These are phyloP conservation scores for Vitis labrusca DNA, from an alignment of 164 flowering plant genomes.

Conservation along the genomic window DNA sequence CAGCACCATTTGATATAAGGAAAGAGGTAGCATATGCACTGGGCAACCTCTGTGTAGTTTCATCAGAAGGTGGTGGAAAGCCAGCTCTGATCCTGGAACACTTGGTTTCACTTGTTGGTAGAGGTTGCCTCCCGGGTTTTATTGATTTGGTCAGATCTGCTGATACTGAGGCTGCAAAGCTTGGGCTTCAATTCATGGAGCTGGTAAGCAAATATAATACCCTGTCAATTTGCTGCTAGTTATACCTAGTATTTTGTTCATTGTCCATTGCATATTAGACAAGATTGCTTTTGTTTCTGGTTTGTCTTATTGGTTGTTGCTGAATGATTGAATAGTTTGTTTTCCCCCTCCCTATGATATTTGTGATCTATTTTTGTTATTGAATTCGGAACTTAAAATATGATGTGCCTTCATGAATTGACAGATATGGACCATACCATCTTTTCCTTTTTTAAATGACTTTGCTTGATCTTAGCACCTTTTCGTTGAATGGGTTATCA, in stretches of 20 bases:
- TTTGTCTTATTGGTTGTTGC: background rate
- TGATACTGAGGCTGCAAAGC: constrained; percentile 84
- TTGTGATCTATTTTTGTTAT: no score
- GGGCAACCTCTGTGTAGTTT: constrained; percentile 91
- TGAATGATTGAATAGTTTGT: background rate
- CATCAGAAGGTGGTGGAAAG: constrained; percentile 52
- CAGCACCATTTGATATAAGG: constrained; percentile 87
- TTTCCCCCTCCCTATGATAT: no score
- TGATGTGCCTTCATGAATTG: no score
- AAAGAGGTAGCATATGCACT: constrained; percentile 91
- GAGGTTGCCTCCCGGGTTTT: constrained; percentile 87
- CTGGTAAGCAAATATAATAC: constrained; percentile 52
- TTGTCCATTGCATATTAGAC: background rate
- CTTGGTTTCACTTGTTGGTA: constrained; percentile 68
- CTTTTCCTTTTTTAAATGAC: no score
- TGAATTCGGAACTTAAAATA: no score
- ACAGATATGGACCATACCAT: no score
- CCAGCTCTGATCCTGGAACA: constrained; percentile 75
- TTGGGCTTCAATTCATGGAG: constrained; percentile 95
- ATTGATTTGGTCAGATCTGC: constrained; percentile 84
- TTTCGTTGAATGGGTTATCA: no score
- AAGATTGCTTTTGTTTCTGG: background rate
- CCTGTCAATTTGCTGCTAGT: background rate
- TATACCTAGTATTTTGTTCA: background rate
- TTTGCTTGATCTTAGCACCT: no score